Evolutionary conservation across 2,329 filamentous ascomycete species (phyloP).

Genomic region (Hansfordia pulvinata): DNA sequence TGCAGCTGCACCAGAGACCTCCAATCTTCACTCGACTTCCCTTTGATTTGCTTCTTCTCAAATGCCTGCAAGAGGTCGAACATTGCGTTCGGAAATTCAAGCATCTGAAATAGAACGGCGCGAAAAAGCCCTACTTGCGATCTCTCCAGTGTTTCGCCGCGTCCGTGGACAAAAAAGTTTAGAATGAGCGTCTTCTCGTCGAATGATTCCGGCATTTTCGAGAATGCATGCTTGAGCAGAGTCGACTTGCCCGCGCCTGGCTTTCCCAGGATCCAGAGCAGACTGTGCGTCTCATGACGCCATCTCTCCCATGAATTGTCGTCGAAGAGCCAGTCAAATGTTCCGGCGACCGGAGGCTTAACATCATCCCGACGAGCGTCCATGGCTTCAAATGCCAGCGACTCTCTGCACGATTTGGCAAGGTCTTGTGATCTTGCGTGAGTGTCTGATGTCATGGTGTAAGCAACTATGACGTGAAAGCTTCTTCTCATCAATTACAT

Average conservation of each 20-base stretch:
- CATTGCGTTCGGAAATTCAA: constrained; percentile 2
- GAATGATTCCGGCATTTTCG: constrained; percentile 2
- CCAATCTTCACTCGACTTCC: background rate
- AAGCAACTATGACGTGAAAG: too few relatives aligned
- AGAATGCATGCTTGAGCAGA: constrained; percentile 9
- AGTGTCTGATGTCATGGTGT: too few relatives aligned
- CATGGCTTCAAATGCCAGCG: constrained; percentile 6
- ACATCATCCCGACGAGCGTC: constrained; percentile 8
- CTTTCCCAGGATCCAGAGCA: constrained; percentile 16
- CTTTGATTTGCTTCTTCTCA: constrained; percentile 4
- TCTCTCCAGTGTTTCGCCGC: constrained; percentile 9
- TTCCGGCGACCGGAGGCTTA: constrained; percentile 3
- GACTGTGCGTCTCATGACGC: constrained; percentile 6
- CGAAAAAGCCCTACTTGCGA: constrained; percentile 8
- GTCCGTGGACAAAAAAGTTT: constrained; percentile 10
- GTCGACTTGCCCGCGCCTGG: constrained; percentile 14
- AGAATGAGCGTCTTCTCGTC: constrained; percentile 3
- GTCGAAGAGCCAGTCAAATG: constrained; percentile 11
- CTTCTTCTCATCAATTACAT: too few relatives aligned
- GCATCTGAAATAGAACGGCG: constrained; percentile 8
- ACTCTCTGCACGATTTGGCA: too few relatives aligned
- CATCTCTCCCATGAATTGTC: constrained; percentile 6
- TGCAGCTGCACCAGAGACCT: background rate
- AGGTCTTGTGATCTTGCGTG: too few relatives aligned
- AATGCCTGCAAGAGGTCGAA: constrained; percentile 3